Conservation (phyloP, 768 basidiomycete genomes). For the Sporobolomyces pararoseus region DNA sequence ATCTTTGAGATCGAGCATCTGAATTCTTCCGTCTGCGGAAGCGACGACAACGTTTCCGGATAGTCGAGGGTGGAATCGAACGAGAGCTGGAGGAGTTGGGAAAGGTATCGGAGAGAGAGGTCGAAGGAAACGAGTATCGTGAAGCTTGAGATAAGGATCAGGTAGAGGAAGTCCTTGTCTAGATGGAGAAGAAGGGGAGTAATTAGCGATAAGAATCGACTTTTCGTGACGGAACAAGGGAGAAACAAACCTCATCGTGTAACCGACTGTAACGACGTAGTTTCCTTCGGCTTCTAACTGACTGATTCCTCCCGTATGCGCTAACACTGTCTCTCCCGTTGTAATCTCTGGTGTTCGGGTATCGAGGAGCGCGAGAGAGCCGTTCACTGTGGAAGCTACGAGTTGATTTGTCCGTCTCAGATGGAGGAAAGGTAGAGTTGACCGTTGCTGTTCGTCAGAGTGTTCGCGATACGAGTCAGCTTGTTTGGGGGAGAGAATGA, state of each 20-base stretch:
- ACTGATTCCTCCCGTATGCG: constrained; percentile 76
- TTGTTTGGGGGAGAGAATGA: constrained; percentile 45
- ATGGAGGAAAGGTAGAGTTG: constrained; percentile 29
- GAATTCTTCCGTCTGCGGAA: constrained; percentile 76
- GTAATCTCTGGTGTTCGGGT: constrained; percentile 59
- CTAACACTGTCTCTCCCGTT: constrained; percentile 61
- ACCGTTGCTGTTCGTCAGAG: constrained; percentile 31
- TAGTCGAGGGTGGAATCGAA: constrained; percentile 72
- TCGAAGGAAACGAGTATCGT: constrained; percentile 77
- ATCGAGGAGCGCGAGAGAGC: constrained; percentile 61
- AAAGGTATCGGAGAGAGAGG: constrained; percentile 82
- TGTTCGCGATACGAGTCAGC: constrained; percentile 55
- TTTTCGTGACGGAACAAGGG: constrained; percentile 1
- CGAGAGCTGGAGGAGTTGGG: constrained; percentile 78
- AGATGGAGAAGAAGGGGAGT: constrained; percentile 4
- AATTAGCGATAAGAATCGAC: not conserved
- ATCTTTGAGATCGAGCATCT: constrained; percentile 75
- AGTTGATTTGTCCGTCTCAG: constrained; percentile 38
- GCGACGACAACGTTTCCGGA: constrained; percentile 68
- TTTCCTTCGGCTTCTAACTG: constrained; percentile 76
- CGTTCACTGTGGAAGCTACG: constrained; percentile 39
- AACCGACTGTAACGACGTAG: constrained; percentile 79
- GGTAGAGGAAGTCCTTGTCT: constrained; percentile 84
- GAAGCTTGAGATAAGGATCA: constrained; percentile 88
- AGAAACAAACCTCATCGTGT: constrained; percentile 67